A percentile compares a stretch with the other conserved stretches of the same genome.
Conservation (phyloP, 2,329 filamentous ascomycete genomes). For the Penicillium aurantiogriseum region DNA sequence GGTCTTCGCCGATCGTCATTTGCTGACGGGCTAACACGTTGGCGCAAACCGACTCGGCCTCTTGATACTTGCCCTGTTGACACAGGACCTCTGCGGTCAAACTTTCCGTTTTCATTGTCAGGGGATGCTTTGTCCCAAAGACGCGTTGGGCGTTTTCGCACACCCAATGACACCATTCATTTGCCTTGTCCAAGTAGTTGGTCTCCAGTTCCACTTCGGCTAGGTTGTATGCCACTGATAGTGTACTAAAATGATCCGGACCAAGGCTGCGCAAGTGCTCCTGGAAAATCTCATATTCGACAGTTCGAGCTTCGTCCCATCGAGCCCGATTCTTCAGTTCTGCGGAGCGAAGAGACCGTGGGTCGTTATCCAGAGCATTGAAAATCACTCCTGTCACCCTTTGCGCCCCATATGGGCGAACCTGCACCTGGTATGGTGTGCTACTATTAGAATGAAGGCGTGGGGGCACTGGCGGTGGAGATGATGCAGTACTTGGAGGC, state of each 20-base stretch:
- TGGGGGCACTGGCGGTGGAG: constrained; percentile 28
- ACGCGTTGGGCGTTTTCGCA: constrained; percentile 28
- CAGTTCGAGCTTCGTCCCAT: constrained; percentile 31
- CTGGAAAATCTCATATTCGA: constrained; percentile 33
- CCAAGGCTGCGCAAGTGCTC: constrained; percentile 30
- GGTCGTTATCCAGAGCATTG: constrained; percentile 26
- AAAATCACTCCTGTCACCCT: constrained; percentile 23
- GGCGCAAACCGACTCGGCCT: constrained; percentile 32
- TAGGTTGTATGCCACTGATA: constrained; percentile 28
- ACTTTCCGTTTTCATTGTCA: constrained; percentile 32
- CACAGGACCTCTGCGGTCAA: constrained; percentile 30
- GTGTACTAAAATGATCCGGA: constrained; percentile 30
- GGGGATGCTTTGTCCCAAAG: constrained; percentile 26
- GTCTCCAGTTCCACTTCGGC: constrained; percentile 30
- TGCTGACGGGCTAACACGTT: constrained; percentile 35
- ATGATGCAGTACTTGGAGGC: constrained; percentile 5
- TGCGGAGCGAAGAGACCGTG: constrained; percentile 28
- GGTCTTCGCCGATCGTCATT: constrained; percentile 34
- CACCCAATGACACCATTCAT: constrained; percentile 34
- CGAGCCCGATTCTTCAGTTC: constrained; percentile 28
- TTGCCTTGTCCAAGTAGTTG: constrained; percentile 25
- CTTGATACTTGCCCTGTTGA: constrained; percentile 26
- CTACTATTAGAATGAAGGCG: constrained; percentile 32
- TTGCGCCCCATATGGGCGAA: constrained; percentile 9
- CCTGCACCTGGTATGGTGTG: constrained; percentile 21